phyloP scores from a whole-genome alignment of 176 grass and related monocot genomes.

The Zoysia japonica region DNA sequence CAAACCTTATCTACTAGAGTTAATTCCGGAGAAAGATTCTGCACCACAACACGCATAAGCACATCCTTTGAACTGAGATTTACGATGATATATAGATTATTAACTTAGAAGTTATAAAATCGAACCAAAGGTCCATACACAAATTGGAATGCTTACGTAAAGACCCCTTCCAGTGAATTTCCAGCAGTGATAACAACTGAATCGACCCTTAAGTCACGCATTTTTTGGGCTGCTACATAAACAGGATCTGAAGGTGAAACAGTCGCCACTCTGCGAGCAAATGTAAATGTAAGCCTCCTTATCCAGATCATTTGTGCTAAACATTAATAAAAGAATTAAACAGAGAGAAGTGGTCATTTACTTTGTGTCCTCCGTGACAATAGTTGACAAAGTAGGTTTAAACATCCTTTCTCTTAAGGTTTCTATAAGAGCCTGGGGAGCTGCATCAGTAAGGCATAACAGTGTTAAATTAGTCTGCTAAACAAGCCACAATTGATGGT shows the following conservation, averaged over 20 bases:
- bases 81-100: slow-evolving; percentile 35
- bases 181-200: slow-evolving; percentile 77
- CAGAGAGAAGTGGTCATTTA: slow-evolving; percentile 33
- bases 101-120: background rate
- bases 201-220: slow-evolving; percentile 78
- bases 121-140: slow-evolving; percentile 1
- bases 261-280: slow-evolving; percentile 63
- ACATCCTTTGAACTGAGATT: slow-evolving; percentile 91
- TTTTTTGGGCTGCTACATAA: slow-evolving; percentile 76
- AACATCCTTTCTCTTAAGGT: slow-evolving; percentile 86
- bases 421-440: slow-evolving; percentile 65
- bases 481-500: background rate
- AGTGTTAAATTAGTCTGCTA: slow-evolving; percentile 23
- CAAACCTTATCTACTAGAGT: slow-evolving; percentile 96
- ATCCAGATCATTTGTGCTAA: slow-evolving; percentile 25
- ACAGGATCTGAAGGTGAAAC: slow-evolving; percentile 92
- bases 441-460: slow-evolving; percentile 50
- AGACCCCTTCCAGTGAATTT: slow-evolving; percentile 75
- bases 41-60: slow-evolving; percentile 90
- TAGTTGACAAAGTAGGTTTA: slow-evolving; percentile 82
- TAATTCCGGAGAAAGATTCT: slow-evolving; percentile 87
- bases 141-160: slow-evolving; percentile 63
- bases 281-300: slow-evolving; percentile 22
- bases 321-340: slow-evolving; percentile 10
- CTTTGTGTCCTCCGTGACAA: slow-evolving; percentile 83